A percentile compares a stretch with the other conserved stretches of the same genome.
phyloP scores from a whole-genome alignment of 331 rosid genomes.

The Arachis monticola region DNA sequence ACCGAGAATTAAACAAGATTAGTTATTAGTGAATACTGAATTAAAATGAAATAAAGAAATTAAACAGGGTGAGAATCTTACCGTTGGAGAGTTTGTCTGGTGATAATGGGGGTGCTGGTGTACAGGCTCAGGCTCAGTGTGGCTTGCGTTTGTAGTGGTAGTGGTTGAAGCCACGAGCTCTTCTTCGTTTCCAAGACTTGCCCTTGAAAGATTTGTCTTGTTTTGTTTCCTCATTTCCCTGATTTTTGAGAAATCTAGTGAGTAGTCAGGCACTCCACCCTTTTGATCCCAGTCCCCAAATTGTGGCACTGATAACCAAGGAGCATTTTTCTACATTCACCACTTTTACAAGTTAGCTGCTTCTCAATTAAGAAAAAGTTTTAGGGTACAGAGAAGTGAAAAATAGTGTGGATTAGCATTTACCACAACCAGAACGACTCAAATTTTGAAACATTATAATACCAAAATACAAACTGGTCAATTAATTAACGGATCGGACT shows the following conservation, averaged over 20 bases:
- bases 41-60: slow-evolving; percentile 24
- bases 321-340: slow-evolving; percentile 66
- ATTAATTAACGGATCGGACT: neutral
- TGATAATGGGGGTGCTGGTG: slow-evolving; percentile 61
- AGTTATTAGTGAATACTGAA: slow-evolving; percentile 4
- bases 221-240: slow-evolving; percentile 96
- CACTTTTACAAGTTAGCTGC: neutral
- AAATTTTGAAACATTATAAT: neutral
- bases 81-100: slow-evolving; percentile 77
- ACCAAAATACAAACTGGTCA: slow-evolving; percentile 15
- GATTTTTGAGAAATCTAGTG: slow-evolving; percentile 91
- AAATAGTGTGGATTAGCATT: neutral
- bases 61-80: slow-evolving; percentile 57
- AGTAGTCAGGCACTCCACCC: slow-evolving; percentile 91
- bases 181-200: slow-evolving; percentile 98
- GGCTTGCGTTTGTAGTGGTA: slow-evolving; percentile 39
- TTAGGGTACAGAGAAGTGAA: neutral
- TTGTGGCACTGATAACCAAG: slow-evolving; percentile 98
- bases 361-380: neutral
- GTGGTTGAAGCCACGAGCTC: slow-evolving; percentile 71
- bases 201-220: slow-evolving; percentile 88
- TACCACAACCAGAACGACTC: neutral
- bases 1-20: neutral
- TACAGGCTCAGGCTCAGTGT: slow-evolving; percentile 37
- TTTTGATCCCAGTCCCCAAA: slow-evolving; percentile 99